Evolutionary conservation across 1,284 basidiomycete species (phyloP), one percentile per base, ranked within the genome.

Genomic region (Naganishia sp.): DNA sequence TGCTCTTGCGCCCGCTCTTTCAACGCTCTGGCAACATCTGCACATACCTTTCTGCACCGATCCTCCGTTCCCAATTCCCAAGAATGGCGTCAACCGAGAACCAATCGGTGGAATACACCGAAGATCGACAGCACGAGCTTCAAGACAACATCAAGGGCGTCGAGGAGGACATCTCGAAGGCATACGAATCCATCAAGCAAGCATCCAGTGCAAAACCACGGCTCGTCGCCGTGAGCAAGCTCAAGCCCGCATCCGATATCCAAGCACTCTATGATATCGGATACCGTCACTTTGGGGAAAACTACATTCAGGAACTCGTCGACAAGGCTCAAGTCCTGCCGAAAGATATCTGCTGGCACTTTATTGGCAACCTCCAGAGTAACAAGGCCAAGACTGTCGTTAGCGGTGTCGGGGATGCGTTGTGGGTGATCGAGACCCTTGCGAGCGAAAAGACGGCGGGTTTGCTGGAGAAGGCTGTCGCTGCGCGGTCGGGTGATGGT

Each of bases 251-350:
- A 1, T 87, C 88, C 6, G 93, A 97, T 77, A 87, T 98, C 65
- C 82, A 88, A 53, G 89, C 89, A 5, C 90, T 92, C 69, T 90
- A 90, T 74, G 84, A 90, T 67, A 81, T 82, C 17, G 90, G 88
- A 0, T 91, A 97, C 72, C 82, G 87, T 1, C 92, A 96, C 76
- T 99, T 98, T 77, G 95, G 96, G 13, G 95, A 99, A 80, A 99
- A 99, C 78, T 99, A 98, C 76, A 93, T 94, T 6, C 90, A 96
- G 72, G 95, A 98, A 76, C 79, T 99, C 70, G 88, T 88, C n/a
- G 91, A 94, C 53, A 99, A 96, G 75, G 89, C 92, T 0, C 81
- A 82, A 60, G 81, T 85, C 76, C 84, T 94, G 18, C 92, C 93
- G 0, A 70, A 73, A 31, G 89, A 91, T 71, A 92, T 96, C 72